These are phyloP conservation scores for Tolypocladium amazonense DNA, from an alignment of 2,329 filamentous ascomycete species.

Conservation along the genomic window DNA sequence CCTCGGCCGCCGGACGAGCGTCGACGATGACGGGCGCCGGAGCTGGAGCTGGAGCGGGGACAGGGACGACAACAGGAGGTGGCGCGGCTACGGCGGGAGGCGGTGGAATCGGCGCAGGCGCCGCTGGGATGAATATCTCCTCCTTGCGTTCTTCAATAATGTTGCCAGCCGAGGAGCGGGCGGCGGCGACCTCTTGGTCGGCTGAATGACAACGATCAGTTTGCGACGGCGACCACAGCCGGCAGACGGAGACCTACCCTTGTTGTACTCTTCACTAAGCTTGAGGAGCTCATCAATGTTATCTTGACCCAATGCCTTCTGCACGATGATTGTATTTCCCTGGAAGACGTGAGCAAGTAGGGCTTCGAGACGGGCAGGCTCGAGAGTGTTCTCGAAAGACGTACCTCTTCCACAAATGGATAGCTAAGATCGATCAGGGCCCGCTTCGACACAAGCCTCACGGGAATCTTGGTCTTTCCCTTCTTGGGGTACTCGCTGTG, in stretches of 20 bases:
- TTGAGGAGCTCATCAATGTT: slow-evolving; percentile 87
- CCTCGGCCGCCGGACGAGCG: slow-evolving; percentile 22
- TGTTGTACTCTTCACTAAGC: slow-evolving; percentile 67
- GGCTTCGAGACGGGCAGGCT: fast-evolving
- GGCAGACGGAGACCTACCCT: slow-evolving; percentile 26
- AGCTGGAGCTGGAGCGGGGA: slow-evolving; percentile 8
- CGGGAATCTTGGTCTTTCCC: slow-evolving; percentile 83
- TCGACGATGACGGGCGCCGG: slow-evolving; percentile 17
- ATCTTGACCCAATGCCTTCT: slow-evolving; percentile 75
- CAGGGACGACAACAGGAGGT: slow-evolving; percentile 2
- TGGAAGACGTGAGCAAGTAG: slow-evolving; percentile 22
- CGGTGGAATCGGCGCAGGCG: slow-evolving; percentile 12
- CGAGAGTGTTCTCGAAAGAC: slow-evolving; percentile 12
- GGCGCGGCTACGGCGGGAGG: slow-evolving; percentile 10
- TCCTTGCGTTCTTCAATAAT: slow-evolving; percentile 36
- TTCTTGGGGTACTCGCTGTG: slow-evolving; percentile 63
- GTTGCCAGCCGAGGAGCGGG: slow-evolving; percentile 35
- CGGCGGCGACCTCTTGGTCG: slow-evolving; percentile 32
- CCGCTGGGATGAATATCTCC: slow-evolving; percentile 25
- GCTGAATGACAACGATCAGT: slow-evolving; percentile 14
- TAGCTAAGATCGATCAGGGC: slow-evolving; percentile 80
- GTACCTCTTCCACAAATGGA: slow-evolving; percentile 76
- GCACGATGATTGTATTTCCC: slow-evolving; percentile 72
- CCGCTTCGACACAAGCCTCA: slow-evolving; percentile 65
- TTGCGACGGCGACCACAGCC: neutral